Base-by-base conservation (phyloP, 305 asterid species). In the Fraxinus platypoda region DNA sequence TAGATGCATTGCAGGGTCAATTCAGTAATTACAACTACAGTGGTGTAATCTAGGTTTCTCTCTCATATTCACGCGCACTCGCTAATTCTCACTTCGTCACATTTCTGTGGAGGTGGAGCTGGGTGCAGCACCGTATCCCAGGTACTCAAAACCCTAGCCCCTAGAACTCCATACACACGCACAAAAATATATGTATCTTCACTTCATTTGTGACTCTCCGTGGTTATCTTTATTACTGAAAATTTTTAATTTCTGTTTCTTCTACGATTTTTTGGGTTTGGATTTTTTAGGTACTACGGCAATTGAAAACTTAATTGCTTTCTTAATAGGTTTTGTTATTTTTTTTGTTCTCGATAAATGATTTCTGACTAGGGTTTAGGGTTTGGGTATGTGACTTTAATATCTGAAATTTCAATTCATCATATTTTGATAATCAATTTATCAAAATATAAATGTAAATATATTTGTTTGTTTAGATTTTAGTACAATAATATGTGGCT, bases 101-200 rank as follows among this genome's bases (percentile, higher is more conserved):
- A 26, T 75, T 79, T 78, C 52, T 77, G 90, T 84, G 92, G 88
- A 78, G 91, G 68, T 19, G 70, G 87, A 78, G 91, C 89, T 82
- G 85, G 75, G 81, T 57, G 91, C 90, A 81, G 87, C 88, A 85
- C 77, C 83, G 86, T 49, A 57, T 38, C 49, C 57, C 75, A 75
- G 83, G 80, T 86, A 66, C 82, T 64, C 76, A 25, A 81, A 8
- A 83, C 86, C 88, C 90, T 85, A 84, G 77, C 59, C 1, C 46
- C 46, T 3, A 2, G 17, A 33, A 71, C 26, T 7, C 21, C 17
- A 9, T 37, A 41, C 66, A 38, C 64, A 31, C 11, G 21, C 35
- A 30, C 11, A 62, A 6, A 30, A 70, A 15, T 70, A 12, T 33
- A 9, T 70, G 46, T n/a, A 33, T 72, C 25, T n/a, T 72, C 28